phyloP scores from a whole-genome alignment of 495 filamentous ascomycete genomes.

The Hypomontagnella monticulosa region DNA sequence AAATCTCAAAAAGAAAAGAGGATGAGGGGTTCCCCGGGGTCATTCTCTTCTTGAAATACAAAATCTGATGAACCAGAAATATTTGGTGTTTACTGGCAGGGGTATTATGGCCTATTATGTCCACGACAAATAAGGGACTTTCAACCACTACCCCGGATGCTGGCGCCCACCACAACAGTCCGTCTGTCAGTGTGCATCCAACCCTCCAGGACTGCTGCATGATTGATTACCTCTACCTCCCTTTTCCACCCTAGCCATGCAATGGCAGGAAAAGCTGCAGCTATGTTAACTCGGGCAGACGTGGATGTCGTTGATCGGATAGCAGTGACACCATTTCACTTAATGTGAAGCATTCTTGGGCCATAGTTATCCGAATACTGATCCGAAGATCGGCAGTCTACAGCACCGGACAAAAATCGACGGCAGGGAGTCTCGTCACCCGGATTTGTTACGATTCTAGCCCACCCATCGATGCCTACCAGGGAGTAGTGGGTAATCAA shows the following conservation, averaged over 20 bases:
- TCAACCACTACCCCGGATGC: constrained; percentile 19
- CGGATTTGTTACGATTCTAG: constrained; percentile 17
- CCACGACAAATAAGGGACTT: constrained; percentile 20
- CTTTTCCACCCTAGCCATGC: constrained; percentile 2
- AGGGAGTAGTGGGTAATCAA: constrained; percentile 23
- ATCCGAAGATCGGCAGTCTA: constrained; percentile 38
- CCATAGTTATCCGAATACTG: constrained; percentile 29
- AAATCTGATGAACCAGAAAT: constrained; percentile 22
- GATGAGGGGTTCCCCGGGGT: constrained; percentile 35
- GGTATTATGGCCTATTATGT: constrained; percentile 30
- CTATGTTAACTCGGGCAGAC: constrained; percentile 15
- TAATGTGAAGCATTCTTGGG: constrained; percentile 17
- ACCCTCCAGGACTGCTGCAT: constrained; percentile 34
- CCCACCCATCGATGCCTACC: constrained; percentile 19
- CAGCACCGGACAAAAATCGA: constrained; percentile 12
- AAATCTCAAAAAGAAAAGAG: constrained; percentile 7
- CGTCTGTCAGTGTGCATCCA: constrained; percentile 29
- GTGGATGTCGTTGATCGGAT: constrained; percentile 28
- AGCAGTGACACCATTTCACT: constrained; percentile 28
- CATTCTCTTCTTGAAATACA: constrained; percentile 30
- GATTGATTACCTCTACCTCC: constrained; percentile 13
- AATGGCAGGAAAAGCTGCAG: constrained; percentile 23
- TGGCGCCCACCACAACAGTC: constrained; percentile 21
- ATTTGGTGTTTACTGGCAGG: constrained; percentile 31
- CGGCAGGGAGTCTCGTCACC: constrained; percentile 23